Evolutionary conservation across 305 asterid genomes (phyloP).

Genomic region (Solanum hybrid): DNA sequence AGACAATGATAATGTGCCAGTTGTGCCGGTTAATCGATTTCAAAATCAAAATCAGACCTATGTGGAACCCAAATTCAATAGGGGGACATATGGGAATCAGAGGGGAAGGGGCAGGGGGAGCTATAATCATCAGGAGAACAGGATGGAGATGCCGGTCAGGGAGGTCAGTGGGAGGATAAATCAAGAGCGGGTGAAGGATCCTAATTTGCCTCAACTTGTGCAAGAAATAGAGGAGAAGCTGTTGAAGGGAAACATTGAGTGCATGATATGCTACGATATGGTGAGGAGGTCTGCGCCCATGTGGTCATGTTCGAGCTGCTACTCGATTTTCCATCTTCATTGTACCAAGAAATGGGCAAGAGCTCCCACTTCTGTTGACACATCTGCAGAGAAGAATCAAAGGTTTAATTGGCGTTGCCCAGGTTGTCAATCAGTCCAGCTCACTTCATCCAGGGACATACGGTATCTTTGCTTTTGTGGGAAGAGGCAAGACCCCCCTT

Average conservation of each 20-base stretch:
- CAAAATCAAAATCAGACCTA: conserved; percentile 9
- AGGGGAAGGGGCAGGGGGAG: conserved; percentile 12
- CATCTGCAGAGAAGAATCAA: conserved; percentile 70
- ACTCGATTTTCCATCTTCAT: conserved; percentile 72
- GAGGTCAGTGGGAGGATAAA: conserved; percentile 27
- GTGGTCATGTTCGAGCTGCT: conserved; percentile 97
- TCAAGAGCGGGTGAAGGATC: conserved; percentile 24
- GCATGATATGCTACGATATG: conserved; percentile 98
- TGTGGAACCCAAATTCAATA: conserved; percentile 33
- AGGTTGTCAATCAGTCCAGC: conserved; percentile 93
- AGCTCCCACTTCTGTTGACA: conserved; percentile 88
- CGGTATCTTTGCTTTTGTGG: conserved; percentile 79
- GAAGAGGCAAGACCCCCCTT: conserved; percentile 78
- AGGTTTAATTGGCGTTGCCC: conserved; percentile 97
- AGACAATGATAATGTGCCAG: conserved; percentile 21
- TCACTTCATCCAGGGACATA: conserved; percentile 69
- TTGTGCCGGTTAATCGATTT: conserved; percentile 22
- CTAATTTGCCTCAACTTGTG: conserved; percentile 69
- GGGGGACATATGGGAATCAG: conserved; percentile 22
- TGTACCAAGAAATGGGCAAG: conserved; percentile 95
- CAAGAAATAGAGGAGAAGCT: conserved; percentile 94
- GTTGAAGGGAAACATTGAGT: conserved; percentile 62
- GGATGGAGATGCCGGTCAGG: conserved; percentile 24
- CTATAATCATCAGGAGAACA: conserved; percentile 10
- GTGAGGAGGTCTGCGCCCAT: conserved; percentile 78